A percentile compares a stretch with the other conserved stretches of the same genome.
Conservation (phyloP, 1,139 yeast genomes). For the Yamadazyma jaroonii region DNA sequence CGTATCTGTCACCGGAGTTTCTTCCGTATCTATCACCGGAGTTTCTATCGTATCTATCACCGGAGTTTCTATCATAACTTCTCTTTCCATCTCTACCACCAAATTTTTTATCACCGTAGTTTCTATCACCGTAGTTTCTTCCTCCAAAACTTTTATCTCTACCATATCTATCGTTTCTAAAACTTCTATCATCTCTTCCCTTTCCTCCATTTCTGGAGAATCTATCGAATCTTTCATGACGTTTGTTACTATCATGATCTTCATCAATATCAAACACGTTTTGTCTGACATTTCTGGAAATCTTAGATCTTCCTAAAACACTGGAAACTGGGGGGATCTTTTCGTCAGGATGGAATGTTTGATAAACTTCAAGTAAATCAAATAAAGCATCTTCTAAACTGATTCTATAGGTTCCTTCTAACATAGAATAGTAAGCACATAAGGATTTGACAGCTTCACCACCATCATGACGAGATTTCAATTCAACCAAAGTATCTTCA, state of each 20-base stretch:
- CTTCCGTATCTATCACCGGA: conserved; percentile 23
- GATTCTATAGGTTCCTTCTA: conserved; percentile 16
- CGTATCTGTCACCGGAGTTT: conserved; percentile 1
- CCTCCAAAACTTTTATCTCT: conserved; percentile 5
- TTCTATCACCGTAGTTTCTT: not conserved
- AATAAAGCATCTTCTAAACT: conserved; percentile 8
- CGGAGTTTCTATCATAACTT: conserved; percentile 24
- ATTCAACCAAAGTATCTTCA: conserved; percentile 5
- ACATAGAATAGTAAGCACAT: conserved; percentile 25
- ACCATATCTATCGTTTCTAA: conserved; percentile 13
- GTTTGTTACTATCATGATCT: not conserved
- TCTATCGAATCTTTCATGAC: conserved; percentile 2
- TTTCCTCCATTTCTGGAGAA: conserved; percentile 4
- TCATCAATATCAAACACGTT: conserved; percentile 1
- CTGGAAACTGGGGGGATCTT: conserved; percentile 6
- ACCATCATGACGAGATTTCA: not conserved
- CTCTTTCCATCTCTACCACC: not conserved
- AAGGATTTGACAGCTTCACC: conserved; percentile 23
- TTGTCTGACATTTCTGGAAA: not conserved
- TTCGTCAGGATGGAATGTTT: conserved; percentile 5
- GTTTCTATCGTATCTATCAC: not conserved
- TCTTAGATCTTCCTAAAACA: not conserved
- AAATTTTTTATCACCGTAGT: not conserved
- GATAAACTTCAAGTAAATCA: conserved; percentile 11
- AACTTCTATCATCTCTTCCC: conserved; percentile 2